A percentile compares a stretch with the other conserved stretches of the same genome.
Conservation (phyloP, 2,329 filamentous ascomycete species). For the Didymella pomorum region DNA sequence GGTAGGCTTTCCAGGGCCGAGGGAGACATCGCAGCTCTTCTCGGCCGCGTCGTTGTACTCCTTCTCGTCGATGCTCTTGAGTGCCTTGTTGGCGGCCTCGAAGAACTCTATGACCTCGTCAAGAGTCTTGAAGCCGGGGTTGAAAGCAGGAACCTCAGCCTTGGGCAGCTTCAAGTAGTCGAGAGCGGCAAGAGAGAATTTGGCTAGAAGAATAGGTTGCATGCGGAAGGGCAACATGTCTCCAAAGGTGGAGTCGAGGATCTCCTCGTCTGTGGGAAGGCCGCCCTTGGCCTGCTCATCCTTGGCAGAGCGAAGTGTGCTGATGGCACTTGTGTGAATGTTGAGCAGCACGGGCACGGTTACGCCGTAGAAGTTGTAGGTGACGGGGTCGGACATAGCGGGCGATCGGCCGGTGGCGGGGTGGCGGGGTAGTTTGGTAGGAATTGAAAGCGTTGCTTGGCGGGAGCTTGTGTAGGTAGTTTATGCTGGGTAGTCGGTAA, state of each 20-base stretch:
- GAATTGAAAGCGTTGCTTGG: not conserved
- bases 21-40: slow-evolving; percentile 24
- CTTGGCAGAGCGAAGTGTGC: slow-evolving; percentile 28
- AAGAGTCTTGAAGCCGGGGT: slow-evolving; percentile 24
- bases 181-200: slow-evolving; percentile 25
- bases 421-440: not conserved
- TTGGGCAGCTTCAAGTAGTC: slow-evolving; percentile 19
- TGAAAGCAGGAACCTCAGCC: slow-evolving; percentile 13
- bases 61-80: slow-evolving; percentile 29
- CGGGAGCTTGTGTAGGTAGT: not conserved
- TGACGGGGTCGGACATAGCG: slow-evolving; percentile 27
- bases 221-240: slow-evolving; percentile 34
- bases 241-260: slow-evolving; percentile 28
- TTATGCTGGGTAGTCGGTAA: not conserved
- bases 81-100: slow-evolving; percentile 22
- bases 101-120: slow-evolving; percentile 34
- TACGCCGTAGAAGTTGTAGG: slow-evolving; percentile 30
- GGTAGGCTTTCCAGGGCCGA: slow-evolving; percentile 15
- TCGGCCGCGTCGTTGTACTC: slow-evolving; percentile 28
- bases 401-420: slow-evolving; percentile 14
- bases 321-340: slow-evolving; percentile 23
- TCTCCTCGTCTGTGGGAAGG: slow-evolving; percentile 26
- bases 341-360: slow-evolving; percentile 26
- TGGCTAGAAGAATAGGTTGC: slow-evolving; percentile 30
- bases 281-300: slow-evolving; percentile 24